Conservation (phyloP, 208 protist species). For the Phytomonas francai region DNA sequence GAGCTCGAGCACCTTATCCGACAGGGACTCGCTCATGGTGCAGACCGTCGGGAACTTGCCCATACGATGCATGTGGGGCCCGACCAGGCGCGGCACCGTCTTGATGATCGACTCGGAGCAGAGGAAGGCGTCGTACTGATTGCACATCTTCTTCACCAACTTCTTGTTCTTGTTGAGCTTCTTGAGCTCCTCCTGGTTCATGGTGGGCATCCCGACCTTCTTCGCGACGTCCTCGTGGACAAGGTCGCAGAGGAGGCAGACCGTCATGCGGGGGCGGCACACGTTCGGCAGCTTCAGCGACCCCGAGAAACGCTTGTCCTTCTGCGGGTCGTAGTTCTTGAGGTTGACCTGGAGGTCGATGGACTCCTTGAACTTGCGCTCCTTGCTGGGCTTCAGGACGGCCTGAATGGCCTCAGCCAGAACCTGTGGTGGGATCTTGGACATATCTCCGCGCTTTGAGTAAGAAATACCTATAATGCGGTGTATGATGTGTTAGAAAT, state of each 20-base stretch:
- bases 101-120: constrained; percentile 95
- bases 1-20: constrained; percentile 92
- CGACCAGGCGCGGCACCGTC: constrained; percentile 92
- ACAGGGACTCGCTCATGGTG: constrained; percentile 88
- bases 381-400: constrained; percentile 66
- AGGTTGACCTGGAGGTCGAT: constrained; percentile 99
- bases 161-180: constrained; percentile 99
- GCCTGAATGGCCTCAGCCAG: constrained; percentile 82
- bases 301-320: constrained; percentile 99
- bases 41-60: constrained; percentile 98
- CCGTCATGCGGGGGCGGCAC: constrained; percentile 88
- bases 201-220: constrained; percentile 86
- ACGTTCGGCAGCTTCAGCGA: constrained; percentile 93
- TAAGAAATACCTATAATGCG: too few species aligned
- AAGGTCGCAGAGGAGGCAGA: constrained; percentile 97
- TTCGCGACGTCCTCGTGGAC: constrained; percentile 94
- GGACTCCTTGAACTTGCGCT: constrained; percentile 97
- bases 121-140: constrained; percentile 98
- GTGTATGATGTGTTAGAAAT: too few species aligned
- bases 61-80: constrained; percentile 98
- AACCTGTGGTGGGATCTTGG: constrained; percentile 77
- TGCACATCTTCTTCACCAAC: constrained; percentile 98
- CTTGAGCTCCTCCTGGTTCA: constrained; percentile 97
- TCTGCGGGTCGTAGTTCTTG: constrained; percentile 99
- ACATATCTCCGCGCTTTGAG: constrained; percentile 95